Percentiles rank a stretch among this genome's conserved stretches.
Conservation (phyloP, 306 rosid species). For the Astragalus membranaceus region DNA sequence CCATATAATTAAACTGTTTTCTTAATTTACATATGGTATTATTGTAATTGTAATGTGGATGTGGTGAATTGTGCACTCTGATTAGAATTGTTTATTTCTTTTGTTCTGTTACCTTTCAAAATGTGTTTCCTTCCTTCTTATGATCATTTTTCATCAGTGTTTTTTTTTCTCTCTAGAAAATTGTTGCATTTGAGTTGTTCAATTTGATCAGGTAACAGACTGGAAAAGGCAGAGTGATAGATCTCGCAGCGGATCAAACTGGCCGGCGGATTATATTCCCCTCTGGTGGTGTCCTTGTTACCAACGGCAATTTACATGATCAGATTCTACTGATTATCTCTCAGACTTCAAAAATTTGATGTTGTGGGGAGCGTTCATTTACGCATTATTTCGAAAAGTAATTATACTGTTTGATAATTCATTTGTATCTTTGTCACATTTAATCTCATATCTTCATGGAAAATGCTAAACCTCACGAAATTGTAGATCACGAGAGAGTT, state of each 20-base stretch:
- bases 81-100: neutral
- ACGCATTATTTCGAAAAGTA: neutral
- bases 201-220: too few relatives aligned
- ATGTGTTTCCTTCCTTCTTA: neutral
- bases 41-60: neutral
- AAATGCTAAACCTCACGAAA: too few relatives aligned
- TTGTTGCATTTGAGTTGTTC: too few relatives aligned
- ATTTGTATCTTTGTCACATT: neutral
- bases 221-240: too few relatives aligned
- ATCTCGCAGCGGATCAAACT: too few relatives aligned
- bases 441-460: neutral
- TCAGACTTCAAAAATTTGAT: slow-evolving; percentile 27
- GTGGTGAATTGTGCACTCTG: neutral
- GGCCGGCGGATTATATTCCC: too few relatives aligned
- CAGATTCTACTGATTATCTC: slow-evolving; percentile 49
- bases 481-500: too few relatives aligned
- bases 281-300: slow-evolving; percentile 61
- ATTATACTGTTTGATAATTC: neutral
- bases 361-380: neutral
- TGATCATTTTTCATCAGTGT: neutral
- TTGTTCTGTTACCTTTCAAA: neutral
- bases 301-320: slow-evolving; percentile 52
- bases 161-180: slow-evolving; percentile 11
- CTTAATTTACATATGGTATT: neutral
- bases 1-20: neutral